Conservation (phyloP, 495 filamentous ascomycete genomes). For the Usnea hakonensis region DNA sequence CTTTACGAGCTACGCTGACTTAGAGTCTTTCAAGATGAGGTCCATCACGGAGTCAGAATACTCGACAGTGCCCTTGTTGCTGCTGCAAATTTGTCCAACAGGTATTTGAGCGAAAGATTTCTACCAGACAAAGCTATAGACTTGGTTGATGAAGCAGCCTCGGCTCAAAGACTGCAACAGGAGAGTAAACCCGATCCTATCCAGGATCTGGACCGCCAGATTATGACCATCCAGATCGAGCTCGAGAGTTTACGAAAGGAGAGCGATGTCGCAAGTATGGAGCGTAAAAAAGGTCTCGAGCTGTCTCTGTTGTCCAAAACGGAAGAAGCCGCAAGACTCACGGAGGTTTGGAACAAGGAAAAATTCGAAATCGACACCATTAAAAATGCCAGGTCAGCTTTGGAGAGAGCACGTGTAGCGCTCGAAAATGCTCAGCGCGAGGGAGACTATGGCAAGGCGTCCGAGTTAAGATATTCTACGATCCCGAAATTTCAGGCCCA, state of each 20-base stretch:
- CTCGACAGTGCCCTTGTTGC: conserved; percentile 88
- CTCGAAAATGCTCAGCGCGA: conserved; percentile 81
- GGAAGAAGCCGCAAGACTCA: conserved; percentile 59
- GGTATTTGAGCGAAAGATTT: conserved; percentile 94
- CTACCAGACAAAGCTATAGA: conserved; percentile 96
- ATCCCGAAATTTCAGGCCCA: conserved; percentile 75
- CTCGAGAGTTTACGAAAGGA: conserved; percentile 93
- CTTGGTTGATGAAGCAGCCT: conserved; percentile 91
- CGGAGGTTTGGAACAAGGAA: conserved; percentile 82
- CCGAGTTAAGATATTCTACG: conserved; percentile 76
- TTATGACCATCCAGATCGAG: conserved; percentile 97
- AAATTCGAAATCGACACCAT: conserved; percentile 72
- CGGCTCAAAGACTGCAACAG: conserved; percentile 81
- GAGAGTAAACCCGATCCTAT: conserved; percentile 96
- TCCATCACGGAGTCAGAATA: conserved; percentile 88
- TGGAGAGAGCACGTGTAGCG: conserved; percentile 78
- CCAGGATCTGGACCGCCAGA: conserved; percentile 79
- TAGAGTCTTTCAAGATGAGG: too few species aligned
- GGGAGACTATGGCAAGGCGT: conserved; percentile 83
- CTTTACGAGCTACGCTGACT: too few species aligned
- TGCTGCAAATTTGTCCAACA: conserved; percentile 84
- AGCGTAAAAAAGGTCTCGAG: conserved; percentile 82
- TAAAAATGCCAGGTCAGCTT: conserved; percentile 74
- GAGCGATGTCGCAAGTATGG: conserved; percentile 76
- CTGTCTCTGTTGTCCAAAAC: conserved; percentile 63